Evolutionary conservation across 176 grass and related monocot species (phyloP).

Genomic region (Stipa capillata): DNA sequence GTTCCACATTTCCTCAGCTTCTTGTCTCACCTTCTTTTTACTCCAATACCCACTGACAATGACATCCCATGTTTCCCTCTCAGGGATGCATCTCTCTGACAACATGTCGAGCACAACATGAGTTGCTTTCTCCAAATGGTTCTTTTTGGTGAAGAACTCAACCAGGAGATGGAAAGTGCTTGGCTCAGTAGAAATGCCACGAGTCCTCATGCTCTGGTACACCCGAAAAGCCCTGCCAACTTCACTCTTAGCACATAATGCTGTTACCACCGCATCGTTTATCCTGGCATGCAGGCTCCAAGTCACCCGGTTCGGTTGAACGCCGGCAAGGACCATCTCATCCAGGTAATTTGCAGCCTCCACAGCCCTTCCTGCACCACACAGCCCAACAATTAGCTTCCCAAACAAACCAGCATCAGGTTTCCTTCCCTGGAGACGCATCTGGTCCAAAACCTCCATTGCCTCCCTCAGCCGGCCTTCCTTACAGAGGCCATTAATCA

Average conservation of each 20-base stretch:
- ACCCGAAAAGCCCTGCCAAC: constrained; percentile 55
- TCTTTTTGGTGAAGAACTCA: constrained; percentile 56
- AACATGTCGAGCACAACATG: constrained; percentile 69
- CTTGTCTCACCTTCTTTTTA: constrained; percentile 44
- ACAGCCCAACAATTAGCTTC: constrained; percentile 69
- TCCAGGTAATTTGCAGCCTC: constrained; percentile 81
- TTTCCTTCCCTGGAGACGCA: constrained; percentile 81
- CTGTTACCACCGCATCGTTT: constrained; percentile 56
- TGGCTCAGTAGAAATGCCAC: constrained; percentile 58
- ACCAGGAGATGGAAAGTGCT: constrained; percentile 60
- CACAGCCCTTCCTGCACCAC: constrained; percentile 34
- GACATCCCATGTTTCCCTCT: constrained; percentile 53
- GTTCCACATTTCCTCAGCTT: constrained; percentile 37
- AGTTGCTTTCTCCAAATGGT: constrained; percentile 50
- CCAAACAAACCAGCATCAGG: constrained; percentile 75
- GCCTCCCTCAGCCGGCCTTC: constrained; percentile 53
- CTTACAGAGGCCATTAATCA: constrained; percentile 66
- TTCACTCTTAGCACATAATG: constrained; percentile 42
- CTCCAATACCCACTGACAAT: constrained; percentile 59
- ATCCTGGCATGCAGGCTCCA: constrained; percentile 76
- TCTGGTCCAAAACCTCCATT: constrained; percentile 68
- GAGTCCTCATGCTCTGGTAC: constrained; percentile 58
- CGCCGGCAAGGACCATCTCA: constrained; percentile 67
- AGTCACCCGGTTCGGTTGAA: constrained; percentile 68
- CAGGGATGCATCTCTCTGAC: constrained; percentile 62